Conservation (phyloP, 768 basidiomycete species). For the Sutorius australiensis region DNA sequence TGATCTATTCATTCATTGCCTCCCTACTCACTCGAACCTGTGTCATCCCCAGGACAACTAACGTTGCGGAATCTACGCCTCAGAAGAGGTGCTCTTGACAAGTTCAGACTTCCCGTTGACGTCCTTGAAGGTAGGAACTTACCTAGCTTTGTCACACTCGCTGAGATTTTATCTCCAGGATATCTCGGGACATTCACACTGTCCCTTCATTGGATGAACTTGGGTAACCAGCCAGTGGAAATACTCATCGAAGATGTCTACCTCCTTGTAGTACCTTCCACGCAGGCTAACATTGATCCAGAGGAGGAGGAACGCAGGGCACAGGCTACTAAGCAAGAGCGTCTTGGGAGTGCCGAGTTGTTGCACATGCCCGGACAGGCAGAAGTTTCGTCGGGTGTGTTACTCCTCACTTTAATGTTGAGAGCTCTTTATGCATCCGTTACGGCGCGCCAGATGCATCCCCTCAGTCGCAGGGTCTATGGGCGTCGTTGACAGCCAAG, state of each 20-base stretch:
- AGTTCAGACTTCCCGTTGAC: conserved; percentile 93
- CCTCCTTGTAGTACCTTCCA: conserved; percentile 83
- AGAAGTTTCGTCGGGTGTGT: conserved; percentile 46
- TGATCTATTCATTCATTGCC: conserved; percentile 8
- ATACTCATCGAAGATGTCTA: conserved; percentile 92
- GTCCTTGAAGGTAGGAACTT: conserved; percentile 73
- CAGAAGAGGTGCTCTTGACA: conserved; percentile 91
- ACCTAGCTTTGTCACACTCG: background rate
- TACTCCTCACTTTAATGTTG: background rate
- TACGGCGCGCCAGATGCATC: conserved; percentile 40
- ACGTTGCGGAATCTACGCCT: conserved; percentile 78
- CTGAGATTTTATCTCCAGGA: conserved; percentile 41
- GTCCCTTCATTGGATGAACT: conserved; percentile 84
- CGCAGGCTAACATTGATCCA: conserved; percentile 62
- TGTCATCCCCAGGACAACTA: conserved; percentile 54
- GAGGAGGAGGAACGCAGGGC: conserved; percentile 81
- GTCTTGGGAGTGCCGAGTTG: conserved; percentile 83
- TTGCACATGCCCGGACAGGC: conserved; percentile 63
- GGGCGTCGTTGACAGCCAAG: conserved; percentile 80
- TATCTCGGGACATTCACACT: conserved; percentile 83
- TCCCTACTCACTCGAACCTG: conserved; percentile 3
- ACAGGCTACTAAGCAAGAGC: conserved; percentile 85
- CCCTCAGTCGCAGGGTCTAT: conserved; percentile 78
- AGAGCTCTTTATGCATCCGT: background rate
- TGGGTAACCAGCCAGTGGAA: conserved; percentile 87